Percentiles rank a stretch among this genome's conserved stretches.
These are phyloP conservation scores for Leucoagaricus sp. DNA, from an alignment of 1,284 basidiomycete species.

Conservation along the genomic window DNA sequence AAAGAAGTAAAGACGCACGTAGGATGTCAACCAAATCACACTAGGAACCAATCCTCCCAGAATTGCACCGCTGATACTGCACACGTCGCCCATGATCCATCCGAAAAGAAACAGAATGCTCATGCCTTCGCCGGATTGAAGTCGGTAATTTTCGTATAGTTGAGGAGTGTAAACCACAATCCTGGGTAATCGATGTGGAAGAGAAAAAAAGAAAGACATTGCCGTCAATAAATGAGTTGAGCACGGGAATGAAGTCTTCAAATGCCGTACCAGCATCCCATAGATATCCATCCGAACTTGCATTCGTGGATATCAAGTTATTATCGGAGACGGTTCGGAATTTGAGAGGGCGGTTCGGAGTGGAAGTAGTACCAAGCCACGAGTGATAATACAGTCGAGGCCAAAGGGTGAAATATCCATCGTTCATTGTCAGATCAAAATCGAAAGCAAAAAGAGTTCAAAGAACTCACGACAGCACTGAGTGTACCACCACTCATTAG, in stretches of 20 bases:
- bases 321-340: not conserved
- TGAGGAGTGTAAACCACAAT: slow-evolving; percentile 82
- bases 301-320: not conserved
- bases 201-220: not conserved
- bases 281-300: slow-evolving; percentile 82
- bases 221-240: not conserved
- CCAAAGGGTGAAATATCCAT: too few species aligned
- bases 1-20: slow-evolving; percentile 58
- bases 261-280: slow-evolving; percentile 72
- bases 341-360: not conserved
- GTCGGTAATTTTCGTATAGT: slow-evolving; percentile 83
- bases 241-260: not conserved
- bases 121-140: slow-evolving; percentile 90
- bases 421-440: too few species aligned
- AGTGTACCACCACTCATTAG: too few species aligned
- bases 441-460: not conserved
- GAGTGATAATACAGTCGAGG: slow-evolving; percentile 2
- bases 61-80: slow-evolving; percentile 76
- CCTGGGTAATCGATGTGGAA: slow-evolving; percentile 40
- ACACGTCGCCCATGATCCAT: slow-evolving; percentile 77
- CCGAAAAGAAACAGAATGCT: slow-evolving; percentile 82
- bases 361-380: not conserved
- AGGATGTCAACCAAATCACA: slow-evolving; percentile 78
- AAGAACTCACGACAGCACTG: slow-evolving; percentile 56
- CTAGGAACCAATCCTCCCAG: slow-evolving; percentile 82